Evolutionary conservation across 164 flowering plant genomes (phyloP), one percentile per base, ranked within the genome.

Genomic region (Nelumbo lutea): DNA sequence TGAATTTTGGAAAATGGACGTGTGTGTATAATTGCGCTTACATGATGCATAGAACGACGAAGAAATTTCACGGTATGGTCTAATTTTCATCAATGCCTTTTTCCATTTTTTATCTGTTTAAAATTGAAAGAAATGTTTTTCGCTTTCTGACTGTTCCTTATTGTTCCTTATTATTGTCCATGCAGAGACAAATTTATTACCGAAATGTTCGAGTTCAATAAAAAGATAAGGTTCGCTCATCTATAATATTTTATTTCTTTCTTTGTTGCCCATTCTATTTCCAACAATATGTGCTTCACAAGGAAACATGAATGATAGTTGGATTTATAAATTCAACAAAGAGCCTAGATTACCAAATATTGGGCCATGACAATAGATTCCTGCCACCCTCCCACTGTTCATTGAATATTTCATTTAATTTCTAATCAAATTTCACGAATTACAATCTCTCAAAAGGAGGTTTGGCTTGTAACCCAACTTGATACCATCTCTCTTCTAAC

Each of bases 121-220:
- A 6, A 45, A 15, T 44, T 27, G 6, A 39, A n/a, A 63, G 2
- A 44, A 7, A n/a, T 10, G 7, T n/a, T 11, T 42, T 14, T 53
- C 38, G 52, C 4, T 55, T 45, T n/a, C 52, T n/a, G 27, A 27
- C 27, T 27, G 27, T 27, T 27, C 27, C 27, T 27, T 27, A 27
- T 27, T 27, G 0, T 27, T 27, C 27, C 27, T 27, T 27, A 27
- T 66, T 15, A 6, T 60, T 75, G 57, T 59, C 47, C n/a, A 43
- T 70, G 80, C 88, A 91, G 97, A 53, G 90, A 89, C 68, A 85
- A 82, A 47, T 88, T 89, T 71, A 79, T 88, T 59, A 46, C 52
- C 62, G 74, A 82, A 68, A 87, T 91, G 93, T 56, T 73, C 55
- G 84, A 77, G 66, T 59, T 88, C 65, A 91, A 91, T 71, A 63